A percentile compares a stretch with the other conserved stretches of the same genome.
phyloP scores from a whole-genome alignment of 1,284 basidiomycete species.

The Butyriboletus appendiculatus region DNA sequence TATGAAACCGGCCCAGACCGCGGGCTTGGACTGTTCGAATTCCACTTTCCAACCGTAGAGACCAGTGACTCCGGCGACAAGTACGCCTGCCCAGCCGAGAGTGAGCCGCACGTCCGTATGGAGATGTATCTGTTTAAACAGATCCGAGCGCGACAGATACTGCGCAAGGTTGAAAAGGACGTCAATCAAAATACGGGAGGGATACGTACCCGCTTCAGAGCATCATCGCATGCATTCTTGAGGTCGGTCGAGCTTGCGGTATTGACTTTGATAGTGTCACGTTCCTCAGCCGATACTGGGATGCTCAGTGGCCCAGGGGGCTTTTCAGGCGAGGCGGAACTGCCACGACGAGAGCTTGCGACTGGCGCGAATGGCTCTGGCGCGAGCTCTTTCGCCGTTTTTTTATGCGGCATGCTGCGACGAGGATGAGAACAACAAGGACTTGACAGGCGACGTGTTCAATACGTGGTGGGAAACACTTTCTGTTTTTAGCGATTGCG shows the following conservation, averaged over 20 bases:
- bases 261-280: constrained; percentile 82
- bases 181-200: background rate
- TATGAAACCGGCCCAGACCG: constrained; percentile 76
- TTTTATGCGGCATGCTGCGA: constrained; percentile 24
- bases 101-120: constrained; percentile 86
- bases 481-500: constrained; percentile 8
- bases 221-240: constrained; percentile 90
- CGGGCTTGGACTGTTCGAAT: constrained; percentile 85
- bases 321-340: constrained; percentile 41
- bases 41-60: constrained; percentile 82
- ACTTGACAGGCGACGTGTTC: constrained; percentile 26
- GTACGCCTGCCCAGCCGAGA: constrained; percentile 82
- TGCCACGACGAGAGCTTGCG: constrained; percentile 29
- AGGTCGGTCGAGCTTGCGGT: constrained; percentile 79
- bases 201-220: constrained; percentile 78
- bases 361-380: constrained; percentile 11
- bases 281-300: constrained; percentile 44
- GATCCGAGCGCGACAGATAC: constrained; percentile 76
- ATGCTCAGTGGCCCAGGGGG: constrained; percentile 57
- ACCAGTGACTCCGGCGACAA: constrained; percentile 78
- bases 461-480: constrained; percentile 23
- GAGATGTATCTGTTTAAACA: constrained; percentile 83
- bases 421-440: background rate
- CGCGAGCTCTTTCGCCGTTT: constrained; percentile 14
- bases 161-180: constrained; percentile 34